These are phyloP conservation scores for Phoenix dactylifera DNA, from an alignment of 176 grass and related monocot species.

Conservation along the genomic window DNA sequence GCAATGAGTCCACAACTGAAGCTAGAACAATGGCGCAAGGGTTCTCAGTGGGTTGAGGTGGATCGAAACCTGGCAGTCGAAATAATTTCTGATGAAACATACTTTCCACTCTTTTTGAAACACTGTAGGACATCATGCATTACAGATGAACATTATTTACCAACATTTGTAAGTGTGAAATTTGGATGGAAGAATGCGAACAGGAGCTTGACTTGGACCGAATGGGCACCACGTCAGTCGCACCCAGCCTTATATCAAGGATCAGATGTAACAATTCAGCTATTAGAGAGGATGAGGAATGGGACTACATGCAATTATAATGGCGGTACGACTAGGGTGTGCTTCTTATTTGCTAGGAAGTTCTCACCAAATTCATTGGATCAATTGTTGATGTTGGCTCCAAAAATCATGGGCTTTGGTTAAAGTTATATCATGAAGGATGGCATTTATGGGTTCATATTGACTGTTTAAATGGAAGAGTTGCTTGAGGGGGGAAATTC, in stretches of 20 bases:
- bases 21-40: constrained; percentile 13
- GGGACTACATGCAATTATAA: neutral
- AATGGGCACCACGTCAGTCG: neutral
- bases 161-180: neutral
- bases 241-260: neutral
- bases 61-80: constrained; percentile 1
- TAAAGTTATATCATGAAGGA: too few relatives aligned
- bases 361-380: neutral
- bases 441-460: too few relatives aligned
- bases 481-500: too few relatives aligned
- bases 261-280: neutral
- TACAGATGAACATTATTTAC: constrained; percentile 9
- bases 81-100: neutral
- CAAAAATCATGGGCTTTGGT: constrained; percentile 3
- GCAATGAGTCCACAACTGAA: neutral
- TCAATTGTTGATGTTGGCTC: constrained; percentile 1
- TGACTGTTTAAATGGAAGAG: too few relatives aligned
- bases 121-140: neutral
- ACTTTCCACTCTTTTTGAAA: constrained; percentile 3
- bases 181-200: neutral
- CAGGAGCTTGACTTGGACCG: constrained; percentile 13
- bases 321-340: neutral
- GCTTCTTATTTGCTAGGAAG: constrained; percentile 22
- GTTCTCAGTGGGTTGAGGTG: constrained; percentile 10
- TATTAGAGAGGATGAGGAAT: constrained; percentile 9